Conservation (phyloP, 2,329 filamentous ascomycete species). For the Beauveria scarabaeidicola region DNA sequence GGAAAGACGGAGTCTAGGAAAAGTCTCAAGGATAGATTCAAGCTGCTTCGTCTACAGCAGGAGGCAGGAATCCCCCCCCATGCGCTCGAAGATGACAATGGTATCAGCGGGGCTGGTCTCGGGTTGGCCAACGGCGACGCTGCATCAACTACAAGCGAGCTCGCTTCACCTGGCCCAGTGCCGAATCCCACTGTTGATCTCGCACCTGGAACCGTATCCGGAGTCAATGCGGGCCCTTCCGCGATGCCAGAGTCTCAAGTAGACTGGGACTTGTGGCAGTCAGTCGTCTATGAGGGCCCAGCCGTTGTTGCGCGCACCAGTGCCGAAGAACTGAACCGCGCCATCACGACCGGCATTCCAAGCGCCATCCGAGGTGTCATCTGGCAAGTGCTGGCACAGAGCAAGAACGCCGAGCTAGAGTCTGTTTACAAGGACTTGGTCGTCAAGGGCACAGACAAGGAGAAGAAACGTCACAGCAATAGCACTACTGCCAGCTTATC, state of each 20-base stretch:
- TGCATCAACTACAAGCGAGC: conserved; percentile 21
- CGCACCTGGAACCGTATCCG: conserved; percentile 77
- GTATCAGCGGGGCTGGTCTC: conserved; percentile 15
- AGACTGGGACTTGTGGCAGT: conserved; percentile 99
- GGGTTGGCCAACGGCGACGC: conserved; percentile 18
- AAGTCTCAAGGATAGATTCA: conserved; percentile 71
- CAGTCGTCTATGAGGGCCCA: conserved; percentile 89
- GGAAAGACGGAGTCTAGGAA: conserved; percentile 43
- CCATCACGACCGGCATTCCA: conserved; percentile 89
- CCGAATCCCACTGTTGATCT: conserved; percentile 61
- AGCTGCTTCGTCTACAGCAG: conserved; percentile 65
- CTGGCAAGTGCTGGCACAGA: conserved; percentile 94
- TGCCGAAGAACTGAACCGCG: conserved; percentile 78
- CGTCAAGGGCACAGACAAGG: conserved; percentile 71
- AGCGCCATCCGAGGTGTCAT: conserved; percentile 95
- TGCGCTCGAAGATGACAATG: conserved; percentile 46
- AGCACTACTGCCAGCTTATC: conserved; percentile 41
- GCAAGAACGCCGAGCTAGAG: conserved; percentile 87
- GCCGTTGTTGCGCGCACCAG: conserved; percentile 81
- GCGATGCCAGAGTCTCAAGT: conserved; percentile 65
- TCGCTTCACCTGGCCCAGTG: conserved; percentile 31
- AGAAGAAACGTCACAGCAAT: conserved; percentile 54
- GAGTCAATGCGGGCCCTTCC: conserved; percentile 67
- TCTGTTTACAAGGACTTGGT: conserved; percentile 76
- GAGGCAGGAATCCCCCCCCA: conserved; percentile 51